Conservation (phyloP, 768 basidiomycete species). For the Pleurotus ostreatus region DNA sequence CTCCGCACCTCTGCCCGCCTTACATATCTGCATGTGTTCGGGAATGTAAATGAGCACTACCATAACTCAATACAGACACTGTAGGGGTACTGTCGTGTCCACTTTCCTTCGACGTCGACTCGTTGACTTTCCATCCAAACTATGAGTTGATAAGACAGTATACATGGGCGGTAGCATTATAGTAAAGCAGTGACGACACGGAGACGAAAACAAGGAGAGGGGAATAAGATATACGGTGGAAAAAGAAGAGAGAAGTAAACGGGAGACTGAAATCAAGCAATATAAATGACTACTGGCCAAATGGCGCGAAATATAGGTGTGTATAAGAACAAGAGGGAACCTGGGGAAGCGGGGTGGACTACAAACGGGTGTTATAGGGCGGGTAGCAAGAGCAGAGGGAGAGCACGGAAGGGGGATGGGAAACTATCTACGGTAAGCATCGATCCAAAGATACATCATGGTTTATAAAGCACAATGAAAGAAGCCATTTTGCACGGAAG, state of each 20-base stretch:
- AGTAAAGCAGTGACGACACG: conserved; percentile 12
- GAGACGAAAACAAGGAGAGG: conserved; percentile 4
- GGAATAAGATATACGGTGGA: conserved; percentile 3
- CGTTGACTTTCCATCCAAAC: background rate
- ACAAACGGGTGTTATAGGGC: too few relatives aligned
- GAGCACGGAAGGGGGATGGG: background rate
- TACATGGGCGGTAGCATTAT: conserved; percentile 3
- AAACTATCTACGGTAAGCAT: background rate
- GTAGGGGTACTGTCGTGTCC: too few relatives aligned
- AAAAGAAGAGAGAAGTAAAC: conserved; percentile 6
- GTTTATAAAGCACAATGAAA: background rate
- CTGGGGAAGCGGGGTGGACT: too few relatives aligned
- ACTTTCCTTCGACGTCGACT: background rate
- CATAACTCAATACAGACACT: too few relatives aligned
- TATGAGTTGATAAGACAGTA: conserved; percentile 8
- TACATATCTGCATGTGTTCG: too few relatives aligned
- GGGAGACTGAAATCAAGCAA: background rate
- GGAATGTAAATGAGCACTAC: too few relatives aligned
- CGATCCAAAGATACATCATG: conserved; percentile 6
- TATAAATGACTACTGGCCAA: conserved; percentile 7
- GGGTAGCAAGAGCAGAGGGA: too few relatives aligned
- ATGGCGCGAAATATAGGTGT: conserved; percentile 8
- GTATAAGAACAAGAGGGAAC: conserved; percentile 9
- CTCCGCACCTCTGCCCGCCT: too few relatives aligned
- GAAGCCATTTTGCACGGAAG: background rate